Base-by-base conservation (phyloP, 2,329 filamentous ascomycete species). In the Eurotiales sp. region DNA sequence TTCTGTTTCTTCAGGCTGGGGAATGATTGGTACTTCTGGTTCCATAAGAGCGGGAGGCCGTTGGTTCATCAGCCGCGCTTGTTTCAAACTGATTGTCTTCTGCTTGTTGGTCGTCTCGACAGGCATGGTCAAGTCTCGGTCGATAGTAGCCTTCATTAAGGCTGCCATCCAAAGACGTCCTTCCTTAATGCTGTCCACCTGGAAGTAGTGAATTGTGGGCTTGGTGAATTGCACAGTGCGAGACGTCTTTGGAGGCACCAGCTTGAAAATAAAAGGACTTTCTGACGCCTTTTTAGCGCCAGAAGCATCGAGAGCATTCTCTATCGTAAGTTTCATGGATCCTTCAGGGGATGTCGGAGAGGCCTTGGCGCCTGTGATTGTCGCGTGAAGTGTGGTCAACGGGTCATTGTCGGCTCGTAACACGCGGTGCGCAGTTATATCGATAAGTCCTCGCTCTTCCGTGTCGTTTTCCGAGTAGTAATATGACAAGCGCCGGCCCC, bases 101-200 rank as follows among this genome's bases (percentile, higher is more conserved):
- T 96, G 91, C 66, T 96, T 92, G 72, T 97, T 97, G 3, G 90
- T 96, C 3, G 88, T 93, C 17, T 89, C 90, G 54, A 96, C 85
- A 8, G 86, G 82, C 55, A 87, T 81, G 3, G 81, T 81, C 62
- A 82, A 74, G 60, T 99, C 93, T 55, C 92, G 86, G 65, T 97
- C 92, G 61, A 99, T 99, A 1, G 93, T 99, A 10, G 93, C 93
- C 73, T 99, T 99, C 89, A 99, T 95, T 46, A 99, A 75, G 5
- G 93, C 93, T 4, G 90, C 93, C 93, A 99, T 99, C 93, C 93
- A 99, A 36, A 95, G 75, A 11, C 93, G 84, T 14, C 93, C 93
- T 64, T 93, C 84, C 61, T 89, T 84, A 53, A 96, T 76, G 61
- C 87, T 96, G 47, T 95, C 91, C 19, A 96, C 90, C 4, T 95